Base-by-base conservation (phyloP, 371 early-diverging fungal genomes). In the Rhizopus sp. region DNA sequence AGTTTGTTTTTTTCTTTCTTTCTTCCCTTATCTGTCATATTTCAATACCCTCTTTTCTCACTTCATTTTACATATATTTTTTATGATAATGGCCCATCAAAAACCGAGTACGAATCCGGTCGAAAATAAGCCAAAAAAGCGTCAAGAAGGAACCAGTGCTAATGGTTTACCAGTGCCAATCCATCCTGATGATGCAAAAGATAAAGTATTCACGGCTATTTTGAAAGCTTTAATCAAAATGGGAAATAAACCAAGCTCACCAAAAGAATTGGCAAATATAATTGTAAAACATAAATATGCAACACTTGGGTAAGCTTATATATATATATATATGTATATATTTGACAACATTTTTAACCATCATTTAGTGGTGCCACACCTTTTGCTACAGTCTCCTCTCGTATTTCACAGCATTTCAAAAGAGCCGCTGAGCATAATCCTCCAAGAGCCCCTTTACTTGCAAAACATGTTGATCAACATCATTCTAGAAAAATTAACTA, bases 351-450 rank as follows among this genome's bases (percentile, higher is more conserved):
- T 7, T 49, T 49, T 44, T 12, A 54, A 23, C 50, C 7, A 16
- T 56, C 55, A 4, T 51, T 3, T 63, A 82, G 81, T 49, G 92
- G 92, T 33, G 85, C 89, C 33, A 92, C 92, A n/a, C 92, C 92
- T n/a, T 88, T 88, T 75, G 92, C 91, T 4, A 92, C 92, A n/a
- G 91, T 92, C n/a, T 90, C 91, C 12, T 92, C 92, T 33, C 83
- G 92, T 51, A 92, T 92, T 59, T 90, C 91, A 7, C 91, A 90
- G 63, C 92, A 92, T 64, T 92, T 90, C 59, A 90, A 89, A 68
- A 82, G 91, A 53, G 87, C 86, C 9, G 79, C 84, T 8, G 87
- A 88, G 56, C 88, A 88, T 63, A 81, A 83, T 38, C 89, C 89
- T n/a, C 91, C 91, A 5, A 80, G 91, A 35, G 78, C 86, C 9